Percentiles rank a stretch among this genome's conserved stretches.
Conservation (phyloP, 1,284 basidiomycete species). For the Acaromyces ingoldii region DNA sequence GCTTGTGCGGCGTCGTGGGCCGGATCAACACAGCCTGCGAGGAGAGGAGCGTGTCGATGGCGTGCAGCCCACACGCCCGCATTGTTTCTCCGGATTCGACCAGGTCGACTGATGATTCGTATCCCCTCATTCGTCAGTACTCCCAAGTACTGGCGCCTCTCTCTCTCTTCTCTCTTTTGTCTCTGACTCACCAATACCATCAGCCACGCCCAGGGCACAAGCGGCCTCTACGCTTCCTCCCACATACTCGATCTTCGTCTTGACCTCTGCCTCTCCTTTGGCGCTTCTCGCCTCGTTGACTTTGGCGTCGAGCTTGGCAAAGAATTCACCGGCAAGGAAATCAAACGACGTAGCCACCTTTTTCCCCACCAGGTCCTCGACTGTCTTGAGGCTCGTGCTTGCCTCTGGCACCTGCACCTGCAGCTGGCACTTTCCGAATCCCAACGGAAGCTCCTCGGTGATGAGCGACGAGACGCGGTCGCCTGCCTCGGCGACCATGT, state of each 20-base stretch:
- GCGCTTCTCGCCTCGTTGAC: constrained; percentile 53
- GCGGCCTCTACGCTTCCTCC: constrained; percentile 98
- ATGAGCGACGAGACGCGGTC: constrained; percentile 60
- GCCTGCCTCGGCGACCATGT: constrained; percentile 86
- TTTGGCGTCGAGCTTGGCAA: constrained; percentile 64
- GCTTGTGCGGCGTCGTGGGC: constrained; percentile 64
- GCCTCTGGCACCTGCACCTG: constrained; percentile 89
- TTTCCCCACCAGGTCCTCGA: constrained; percentile 79
- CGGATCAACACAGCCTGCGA: constrained; percentile 93
- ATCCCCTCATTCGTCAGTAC: background rate
- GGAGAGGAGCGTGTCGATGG: constrained; percentile 72
- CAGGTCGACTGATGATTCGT: constrained; percentile 37
- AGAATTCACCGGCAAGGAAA: constrained; percentile 75
- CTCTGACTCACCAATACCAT: constrained; percentile 78
- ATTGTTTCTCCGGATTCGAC: constrained; percentile 96
- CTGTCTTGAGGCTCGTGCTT: constrained; percentile 58
- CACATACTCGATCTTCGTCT: constrained; percentile 86
- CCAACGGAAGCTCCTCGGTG: constrained; percentile 75
- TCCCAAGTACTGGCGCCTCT: background rate
- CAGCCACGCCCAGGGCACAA: constrained; percentile 89
- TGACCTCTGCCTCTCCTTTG: constrained; percentile 36
- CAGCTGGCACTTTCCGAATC: constrained; percentile 88
- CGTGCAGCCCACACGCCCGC: constrained; percentile 91
- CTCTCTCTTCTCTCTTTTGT: background rate
- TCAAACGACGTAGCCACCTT: constrained; percentile 93